Conservation (phyloP, 495 filamentous ascomycete genomes). For the Emericellopsis terricola region DNA sequence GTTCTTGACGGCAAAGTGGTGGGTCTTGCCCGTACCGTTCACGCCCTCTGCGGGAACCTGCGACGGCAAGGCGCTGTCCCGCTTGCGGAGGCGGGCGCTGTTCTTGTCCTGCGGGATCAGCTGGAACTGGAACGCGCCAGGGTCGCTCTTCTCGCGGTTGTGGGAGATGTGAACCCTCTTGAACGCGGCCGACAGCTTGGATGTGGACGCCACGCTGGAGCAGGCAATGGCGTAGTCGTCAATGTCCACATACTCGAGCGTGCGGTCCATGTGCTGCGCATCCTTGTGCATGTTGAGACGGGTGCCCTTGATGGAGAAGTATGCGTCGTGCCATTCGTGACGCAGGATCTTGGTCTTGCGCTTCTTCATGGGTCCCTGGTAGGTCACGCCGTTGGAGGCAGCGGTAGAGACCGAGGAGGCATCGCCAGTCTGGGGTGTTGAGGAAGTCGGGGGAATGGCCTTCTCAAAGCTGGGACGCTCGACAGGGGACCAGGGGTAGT, state of each 20-base stretch:
- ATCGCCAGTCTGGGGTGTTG: constrained; percentile 24
- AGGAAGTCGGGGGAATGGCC: constrained; percentile 10
- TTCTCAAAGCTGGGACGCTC: constrained; percentile 20
- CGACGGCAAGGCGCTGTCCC: constrained; percentile 15
- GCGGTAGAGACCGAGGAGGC: constrained; percentile 33
- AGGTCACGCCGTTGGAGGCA: constrained; percentile 30
- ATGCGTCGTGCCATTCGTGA: constrained; percentile 86
- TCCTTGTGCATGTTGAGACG: constrained; percentile 67
- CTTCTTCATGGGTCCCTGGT: constrained; percentile 87
- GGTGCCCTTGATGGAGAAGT: constrained; percentile 74
- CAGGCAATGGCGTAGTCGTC: constrained; percentile 93
- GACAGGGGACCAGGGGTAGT: constrained; percentile 27
- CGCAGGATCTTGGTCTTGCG: constrained; percentile 74
- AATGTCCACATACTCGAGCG: constrained; percentile 75
- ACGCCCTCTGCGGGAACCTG: constrained; percentile 10
- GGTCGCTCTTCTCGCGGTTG: constrained; percentile 20
- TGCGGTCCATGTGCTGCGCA: constrained; percentile 31
- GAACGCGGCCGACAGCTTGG: constrained; percentile 74
- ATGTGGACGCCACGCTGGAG: constrained; percentile 49
- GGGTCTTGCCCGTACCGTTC: constrained; percentile 59
- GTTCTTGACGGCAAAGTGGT: constrained; percentile 80
- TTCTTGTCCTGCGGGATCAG: constrained; percentile 57
- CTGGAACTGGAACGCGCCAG: constrained; percentile 72
- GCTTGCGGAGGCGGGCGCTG: constrained; percentile 22
- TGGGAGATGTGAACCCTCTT: constrained; percentile 57